These are phyloP conservation scores for Ramaria sp. DNA, from an alignment of 768 basidiomycete species.

Conservation along the genomic window DNA sequence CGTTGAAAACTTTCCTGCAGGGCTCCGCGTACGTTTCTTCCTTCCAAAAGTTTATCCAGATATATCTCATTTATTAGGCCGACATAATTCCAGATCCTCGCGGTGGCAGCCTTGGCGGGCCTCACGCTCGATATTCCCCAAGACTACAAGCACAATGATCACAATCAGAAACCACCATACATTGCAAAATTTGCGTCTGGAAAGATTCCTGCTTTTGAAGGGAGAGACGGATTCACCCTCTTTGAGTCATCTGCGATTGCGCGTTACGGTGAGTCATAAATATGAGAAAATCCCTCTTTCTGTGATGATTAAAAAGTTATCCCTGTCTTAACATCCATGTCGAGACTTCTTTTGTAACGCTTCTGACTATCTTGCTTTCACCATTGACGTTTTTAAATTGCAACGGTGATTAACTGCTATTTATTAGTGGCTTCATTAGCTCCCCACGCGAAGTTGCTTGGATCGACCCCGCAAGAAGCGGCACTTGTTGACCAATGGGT, in stretches of 20 bases:
- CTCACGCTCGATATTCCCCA: slow-evolving; percentile 43
- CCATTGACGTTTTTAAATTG: no score
- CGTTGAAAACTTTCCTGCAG: neutral
- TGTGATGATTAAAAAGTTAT: slow-evolving; percentile 54
- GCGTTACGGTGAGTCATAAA: slow-evolving; percentile 65
- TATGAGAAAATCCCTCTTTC: slow-evolving; percentile 16
- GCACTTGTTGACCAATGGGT: slow-evolving; percentile 83
- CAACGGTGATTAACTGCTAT: no score
- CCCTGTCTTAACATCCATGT: slow-evolving; percentile 59
- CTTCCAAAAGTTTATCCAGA: neutral
- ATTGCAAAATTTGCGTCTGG: slow-evolving; percentile 66
- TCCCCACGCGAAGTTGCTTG: slow-evolving; percentile 72
- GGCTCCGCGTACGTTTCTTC: slow-evolving; percentile 2
- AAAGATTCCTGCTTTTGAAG: slow-evolving; percentile 79
- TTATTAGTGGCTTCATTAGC: slow-evolving; percentile 71
- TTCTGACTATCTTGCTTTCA: slow-evolving; percentile 6
- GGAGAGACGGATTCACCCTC: slow-evolving; percentile 64
- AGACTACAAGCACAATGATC: slow-evolving; percentile 46
- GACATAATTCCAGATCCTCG: slow-evolving; percentile 40
- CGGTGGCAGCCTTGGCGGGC: slow-evolving; percentile 49
- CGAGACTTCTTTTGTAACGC: slow-evolving; percentile 34
- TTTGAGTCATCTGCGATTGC: slow-evolving; percentile 76
- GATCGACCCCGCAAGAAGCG: slow-evolving; percentile 47
- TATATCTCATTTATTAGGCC: no score
- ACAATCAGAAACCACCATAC: slow-evolving; percentile 64